These are phyloP conservation scores for Litchi chinensis DNA, from an alignment of 345 rosid species.

Conservation along the genomic window DNA sequence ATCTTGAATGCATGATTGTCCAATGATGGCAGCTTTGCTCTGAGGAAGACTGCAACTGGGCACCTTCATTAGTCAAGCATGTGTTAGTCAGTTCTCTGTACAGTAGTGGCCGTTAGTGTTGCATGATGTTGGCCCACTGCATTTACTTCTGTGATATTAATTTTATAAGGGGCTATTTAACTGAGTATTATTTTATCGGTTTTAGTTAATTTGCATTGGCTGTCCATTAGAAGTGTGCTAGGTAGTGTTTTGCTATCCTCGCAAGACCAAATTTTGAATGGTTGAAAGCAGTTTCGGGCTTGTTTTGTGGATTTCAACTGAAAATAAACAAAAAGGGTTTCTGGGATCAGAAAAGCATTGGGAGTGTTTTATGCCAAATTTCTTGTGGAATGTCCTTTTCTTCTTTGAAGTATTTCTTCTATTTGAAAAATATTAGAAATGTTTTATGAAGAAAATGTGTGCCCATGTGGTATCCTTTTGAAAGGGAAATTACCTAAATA, in stretches of 20 bases:
- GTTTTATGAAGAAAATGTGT: too few species aligned
- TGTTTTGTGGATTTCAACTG: too few species aligned
- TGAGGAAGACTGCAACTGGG: constrained; percentile 1
- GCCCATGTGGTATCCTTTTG: too few species aligned
- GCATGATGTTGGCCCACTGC: background rate
- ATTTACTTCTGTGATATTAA: background rate
- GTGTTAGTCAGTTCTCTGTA: background rate
- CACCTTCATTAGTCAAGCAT: background rate
- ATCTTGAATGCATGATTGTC: constrained; percentile 2
- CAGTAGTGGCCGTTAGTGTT: background rate
- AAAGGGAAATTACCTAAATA: too few species aligned
- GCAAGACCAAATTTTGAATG: background rate
- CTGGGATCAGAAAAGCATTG: too few species aligned
- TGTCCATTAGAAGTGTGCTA: background rate
- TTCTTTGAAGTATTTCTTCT: too few species aligned
- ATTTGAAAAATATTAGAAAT: too few species aligned
- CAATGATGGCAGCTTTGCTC: constrained; percentile 16
- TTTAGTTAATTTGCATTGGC: background rate
- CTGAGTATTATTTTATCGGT: too few species aligned
- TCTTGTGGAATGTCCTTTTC: too few species aligned
- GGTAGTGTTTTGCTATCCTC: background rate
- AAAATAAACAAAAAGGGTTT: background rate
- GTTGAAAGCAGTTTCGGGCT: background rate
- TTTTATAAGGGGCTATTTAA: too few species aligned
- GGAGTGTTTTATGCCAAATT: too few species aligned